Evolutionary conservation across 2,329 filamentous ascomycete genomes (phyloP), one percentile per base, ranked within the genome.

Genomic region (Fusarium robinianum): DNA sequence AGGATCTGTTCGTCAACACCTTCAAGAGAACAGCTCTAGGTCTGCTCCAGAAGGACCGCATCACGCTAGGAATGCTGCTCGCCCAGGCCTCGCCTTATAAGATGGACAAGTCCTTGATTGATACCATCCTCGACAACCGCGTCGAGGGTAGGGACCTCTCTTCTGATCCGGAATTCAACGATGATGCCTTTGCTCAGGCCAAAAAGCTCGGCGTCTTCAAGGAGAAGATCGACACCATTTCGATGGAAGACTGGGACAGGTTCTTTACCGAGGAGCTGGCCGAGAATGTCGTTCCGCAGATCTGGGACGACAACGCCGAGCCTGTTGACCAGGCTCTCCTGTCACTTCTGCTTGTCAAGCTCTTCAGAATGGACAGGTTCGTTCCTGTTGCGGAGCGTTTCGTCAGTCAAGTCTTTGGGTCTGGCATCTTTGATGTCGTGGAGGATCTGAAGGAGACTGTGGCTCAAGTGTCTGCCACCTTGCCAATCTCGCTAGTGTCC

Each of bases 21-120:
- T 97, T 94, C 71, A 88, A 91, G 67, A 85, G 94, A 53, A 99
- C 95, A n/a, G 92, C 91, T 5, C 78, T 96, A 10, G 90, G 92
- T 41, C 73, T 99, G 38, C 78, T 97, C 49, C 94, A 99, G 64
- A 96, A 91, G 67, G 94, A 99, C 64, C 85, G 90, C 32, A 87
- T 99, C 56, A 96, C 92, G 1, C 80, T 99, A 33, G 95, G 91
- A 19, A 92, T 99, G 80, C 82, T 99, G 37, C 83, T 99, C 30
- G 90, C 91, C 6, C 94, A 97, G 70, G 94, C 92, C 5, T 88
- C 92, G n/a, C 94, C 94, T 1, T 96, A 92, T 73, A 83, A 88
- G 60, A 96, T 97, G 87, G 90, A 99, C 67, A 94, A 91, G 75
- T 77, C 78, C 9, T 76, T 96, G 49, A 87, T 99, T 54, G 95